Evolutionary conservation across 306 rosid genomes (phyloP).

Genomic region (Corylus americana): DNA sequence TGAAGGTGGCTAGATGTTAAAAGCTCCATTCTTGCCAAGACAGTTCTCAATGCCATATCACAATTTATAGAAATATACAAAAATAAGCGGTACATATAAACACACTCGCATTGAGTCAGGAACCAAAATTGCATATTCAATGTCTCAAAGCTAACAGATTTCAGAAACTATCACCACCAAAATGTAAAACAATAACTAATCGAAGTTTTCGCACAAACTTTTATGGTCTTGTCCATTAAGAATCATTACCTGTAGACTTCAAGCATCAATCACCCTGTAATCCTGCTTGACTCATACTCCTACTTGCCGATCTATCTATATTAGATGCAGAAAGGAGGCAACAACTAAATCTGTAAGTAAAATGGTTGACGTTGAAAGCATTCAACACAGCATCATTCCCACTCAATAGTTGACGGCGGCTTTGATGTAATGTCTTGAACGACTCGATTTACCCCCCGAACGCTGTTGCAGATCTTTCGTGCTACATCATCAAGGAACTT

Average conservation of each 20-base stretch:
- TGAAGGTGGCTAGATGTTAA: neutral
- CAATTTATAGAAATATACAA: neutral
- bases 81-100: neutral
- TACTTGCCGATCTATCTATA: constrained; percentile 6
- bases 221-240: constrained; percentile 23
- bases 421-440: constrained; percentile 92
- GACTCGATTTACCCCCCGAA: constrained; percentile 88
- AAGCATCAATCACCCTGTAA: constrained; percentile 17
- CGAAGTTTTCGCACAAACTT: neutral
- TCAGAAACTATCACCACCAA: neutral
- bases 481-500: constrained; percentile 78
- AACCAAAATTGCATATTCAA: neutral
- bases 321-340: constrained; percentile 11
- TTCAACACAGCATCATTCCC: constrained; percentile 53
- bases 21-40: neutral
- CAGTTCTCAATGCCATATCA: neutral
- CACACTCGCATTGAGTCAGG: neutral
- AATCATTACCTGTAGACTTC: constrained; percentile 24
- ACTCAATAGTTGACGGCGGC: constrained; percentile 97
- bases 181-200: neutral
- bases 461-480: constrained; percentile 82
- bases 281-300: constrained; percentile 14
- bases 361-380: neutral
- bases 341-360: constrained; percentile 13
- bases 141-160: neutral